Evolutionary conservation across 164 flowering plant species (phyloP), one percentile per base, ranked within the genome.

Genomic region (Macadamia tetraphylla): DNA sequence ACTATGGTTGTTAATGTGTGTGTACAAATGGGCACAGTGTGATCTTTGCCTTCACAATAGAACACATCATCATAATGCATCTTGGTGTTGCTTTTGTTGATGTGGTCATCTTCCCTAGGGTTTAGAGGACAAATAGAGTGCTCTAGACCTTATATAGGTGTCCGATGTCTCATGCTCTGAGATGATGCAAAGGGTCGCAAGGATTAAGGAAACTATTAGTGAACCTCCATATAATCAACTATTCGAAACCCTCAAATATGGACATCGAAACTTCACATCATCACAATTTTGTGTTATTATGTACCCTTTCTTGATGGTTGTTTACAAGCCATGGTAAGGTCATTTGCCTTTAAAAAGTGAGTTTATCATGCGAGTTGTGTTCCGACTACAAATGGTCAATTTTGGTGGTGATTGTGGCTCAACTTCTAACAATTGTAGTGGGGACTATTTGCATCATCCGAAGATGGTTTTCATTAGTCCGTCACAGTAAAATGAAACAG

Each of bases 1-100:
- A 70, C 77, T 3, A 56, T 67, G 31, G 44, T 60, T 9, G 74
- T 66, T 9, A 63, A 76, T 58, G 53, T 66, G 1, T 35, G 68
- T 56, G 63, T 72, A 2, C 73, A 76, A 29, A 23, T 23, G 23
- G 23, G 23, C 23, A 23, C 23, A 23, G 23, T 23, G 23, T 23
- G 23, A 23, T 23, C 23, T 23, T 23, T 23, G 23, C 23, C 23
- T 23, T 23, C 23, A 23, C 23, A 23, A 23, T 23, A 23, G 23
- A 23, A 23, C 23, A 23, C 23, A 23, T 23, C 23, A 23, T 23
- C 23, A 23, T 23, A 0, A 23, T 23, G 23, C 23, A 23, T 23
- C 62, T 40, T 67, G 18, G 17, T 58, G n/a, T 57, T 67, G 42
- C 70, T 67, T 6, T 8, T 29, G 11, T 10, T 55, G 42, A 15